phyloP scores from a whole-genome alignment of 148 eudicot species.

The Linanthus parryae region DNA sequence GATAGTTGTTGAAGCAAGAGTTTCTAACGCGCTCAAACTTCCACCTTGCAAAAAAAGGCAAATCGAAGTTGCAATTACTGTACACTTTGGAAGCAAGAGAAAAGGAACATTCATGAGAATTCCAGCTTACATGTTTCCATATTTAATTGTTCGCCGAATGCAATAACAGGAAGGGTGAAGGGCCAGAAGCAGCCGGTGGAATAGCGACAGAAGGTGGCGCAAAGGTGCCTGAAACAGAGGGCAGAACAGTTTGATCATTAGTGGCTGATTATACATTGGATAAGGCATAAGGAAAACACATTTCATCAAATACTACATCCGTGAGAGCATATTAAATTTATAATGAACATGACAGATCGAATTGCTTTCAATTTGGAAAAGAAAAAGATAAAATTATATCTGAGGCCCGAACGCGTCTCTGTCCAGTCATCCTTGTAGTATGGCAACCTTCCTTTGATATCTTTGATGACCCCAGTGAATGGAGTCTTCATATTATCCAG shows the following conservation, averaged over 20 bases:
- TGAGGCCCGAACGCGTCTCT: slow-evolving; percentile 23
- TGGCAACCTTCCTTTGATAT: slow-evolving; percentile 30
- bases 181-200: slow-evolving; percentile 43
- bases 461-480: slow-evolving; percentile 25
- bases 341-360: too few species aligned
- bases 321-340: too few species aligned
- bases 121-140: slow-evolving; percentile 36
- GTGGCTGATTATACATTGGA: slow-evolving; percentile 33
- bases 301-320: background rate
- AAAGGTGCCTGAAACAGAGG: too few species aligned
- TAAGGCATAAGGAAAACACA: slow-evolving; percentile 45
- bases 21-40: slow-evolving; percentile 45
- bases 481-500: slow-evolving; percentile 34
- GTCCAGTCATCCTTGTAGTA: slow-evolving; percentile 41
- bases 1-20: slow-evolving; percentile 41
- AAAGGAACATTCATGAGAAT: too few species aligned
- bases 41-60: too few species aligned
- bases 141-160: slow-evolving; percentile 46
- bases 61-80: too few species aligned
- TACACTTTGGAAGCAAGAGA: too few species aligned
- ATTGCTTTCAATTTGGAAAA: too few species aligned
- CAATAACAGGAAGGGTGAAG: slow-evolving; percentile 56
- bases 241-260: too few species aligned
- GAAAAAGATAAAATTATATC: slow-evolving; percentile 18
- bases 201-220: too few species aligned